Percentiles rank a stretch among this genome's conserved stretches.
Evolutionary conservation across 257 asterid genomes (phyloP).

Genomic region (Petunia secreta): DNA sequence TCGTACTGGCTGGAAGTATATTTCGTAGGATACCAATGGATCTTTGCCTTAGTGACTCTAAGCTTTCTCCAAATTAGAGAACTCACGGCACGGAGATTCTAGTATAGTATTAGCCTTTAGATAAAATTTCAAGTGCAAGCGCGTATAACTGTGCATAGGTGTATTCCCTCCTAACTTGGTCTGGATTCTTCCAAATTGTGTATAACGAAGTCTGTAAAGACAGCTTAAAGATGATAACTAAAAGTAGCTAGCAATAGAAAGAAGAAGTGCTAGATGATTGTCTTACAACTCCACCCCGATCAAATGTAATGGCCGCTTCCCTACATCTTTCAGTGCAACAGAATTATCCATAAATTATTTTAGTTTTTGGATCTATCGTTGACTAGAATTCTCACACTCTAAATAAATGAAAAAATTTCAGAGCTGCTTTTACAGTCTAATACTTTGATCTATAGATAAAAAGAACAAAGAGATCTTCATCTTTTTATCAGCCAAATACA

Average conservation of each 20-base stretch:
- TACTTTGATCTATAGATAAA: neutral
- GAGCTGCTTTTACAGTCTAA: neutral
- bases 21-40: neutral
- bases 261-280: neutral
- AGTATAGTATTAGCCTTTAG: neutral
- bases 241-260: neutral
- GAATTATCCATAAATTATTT: neutral
- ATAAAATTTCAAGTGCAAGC: neutral
- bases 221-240: neutral
- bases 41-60: too few species aligned
- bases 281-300: neutral
- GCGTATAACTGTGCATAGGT: neutral
- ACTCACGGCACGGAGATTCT: too few species aligned
- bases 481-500: constrained; percentile 2
- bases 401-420: neutral
- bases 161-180: neutral
- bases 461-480: neutral
- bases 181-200: neutral
- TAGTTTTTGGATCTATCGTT: neutral
- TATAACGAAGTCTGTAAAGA: neutral
- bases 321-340: neutral
- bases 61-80: too few species aligned
- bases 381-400: neutral
- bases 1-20: neutral
- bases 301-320: neutral